These are phyloP conservation scores for Colletotrichum melonis DNA, from an alignment of 2,329 filamentous ascomycete genomes.

Conservation along the genomic window DNA sequence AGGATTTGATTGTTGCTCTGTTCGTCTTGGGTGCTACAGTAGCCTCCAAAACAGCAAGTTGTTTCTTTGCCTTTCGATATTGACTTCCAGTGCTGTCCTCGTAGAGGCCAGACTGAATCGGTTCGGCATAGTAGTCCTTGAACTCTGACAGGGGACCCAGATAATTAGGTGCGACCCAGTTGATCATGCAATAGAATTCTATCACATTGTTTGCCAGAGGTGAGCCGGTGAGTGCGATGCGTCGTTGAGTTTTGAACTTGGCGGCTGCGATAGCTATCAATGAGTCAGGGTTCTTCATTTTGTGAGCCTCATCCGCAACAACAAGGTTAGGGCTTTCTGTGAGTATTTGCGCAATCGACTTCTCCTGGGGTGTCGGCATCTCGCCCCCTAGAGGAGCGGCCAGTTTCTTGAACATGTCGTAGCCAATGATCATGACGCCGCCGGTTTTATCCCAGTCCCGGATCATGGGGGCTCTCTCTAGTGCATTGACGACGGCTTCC, in stretches of 20 bases:
- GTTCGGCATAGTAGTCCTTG: constrained; percentile 73
- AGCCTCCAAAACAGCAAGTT: constrained; percentile 76
- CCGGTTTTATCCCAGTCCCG: constrained; percentile 71
- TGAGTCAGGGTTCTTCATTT: constrained; percentile 74
- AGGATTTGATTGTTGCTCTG: constrained; percentile 74
- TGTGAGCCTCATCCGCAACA: constrained; percentile 87
- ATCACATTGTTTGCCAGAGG: constrained; percentile 85
- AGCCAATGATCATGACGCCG: constrained; percentile 83
- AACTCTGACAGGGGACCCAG: constrained; percentile 79
- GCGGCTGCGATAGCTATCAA: constrained; percentile 64
- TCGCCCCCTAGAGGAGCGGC: constrained; percentile 44
- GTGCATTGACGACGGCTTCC: constrained; percentile 50
- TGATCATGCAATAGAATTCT: constrained; percentile 89
- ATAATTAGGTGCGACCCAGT: constrained; percentile 86
- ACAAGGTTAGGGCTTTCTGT: constrained; percentile 75
- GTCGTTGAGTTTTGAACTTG: constrained; percentile 72
- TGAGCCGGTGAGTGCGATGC: constrained; percentile 88
- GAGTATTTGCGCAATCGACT: constrained; percentile 55
- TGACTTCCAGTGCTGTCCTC: constrained; percentile 68
- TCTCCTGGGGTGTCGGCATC: constrained; percentile 21
- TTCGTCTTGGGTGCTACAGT: constrained; percentile 83
- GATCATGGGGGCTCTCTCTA: constrained; percentile 59
- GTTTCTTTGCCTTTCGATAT: constrained; percentile 70
- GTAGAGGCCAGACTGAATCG: constrained; percentile 79
- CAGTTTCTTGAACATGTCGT: constrained; percentile 70